Conservation (phyloP, 2,329 filamentous ascomycete genomes). For the Neospermospora avenae region DNA sequence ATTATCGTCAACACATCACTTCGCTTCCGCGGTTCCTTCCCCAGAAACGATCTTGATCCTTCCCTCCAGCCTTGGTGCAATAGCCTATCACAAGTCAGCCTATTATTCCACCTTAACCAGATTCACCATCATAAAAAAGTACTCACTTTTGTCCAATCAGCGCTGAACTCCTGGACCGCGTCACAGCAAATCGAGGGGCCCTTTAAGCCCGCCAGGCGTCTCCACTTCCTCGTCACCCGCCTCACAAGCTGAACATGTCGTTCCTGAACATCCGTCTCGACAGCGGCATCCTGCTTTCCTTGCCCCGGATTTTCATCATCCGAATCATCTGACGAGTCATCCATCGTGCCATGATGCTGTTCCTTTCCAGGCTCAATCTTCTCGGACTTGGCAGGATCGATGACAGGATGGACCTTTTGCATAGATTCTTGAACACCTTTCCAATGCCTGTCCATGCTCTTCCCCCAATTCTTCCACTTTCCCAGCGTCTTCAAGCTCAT, state of each 20-base stretch:
- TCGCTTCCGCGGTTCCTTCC: not conserved
- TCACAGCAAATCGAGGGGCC: slow-evolving; percentile 13
- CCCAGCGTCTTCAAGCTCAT: slow-evolving; percentile 17
- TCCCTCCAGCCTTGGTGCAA: slow-evolving; percentile 15
- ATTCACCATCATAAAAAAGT: not conserved
- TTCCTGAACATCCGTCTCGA: not conserved
- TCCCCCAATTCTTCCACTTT: slow-evolving; percentile 17
- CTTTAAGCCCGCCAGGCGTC: slow-evolving; percentile 14
- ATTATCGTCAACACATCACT: too few relatives aligned
- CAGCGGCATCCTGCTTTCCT: not conserved
- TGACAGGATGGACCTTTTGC: not conserved
- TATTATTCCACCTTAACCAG: not conserved
- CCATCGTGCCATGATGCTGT: not conserved
- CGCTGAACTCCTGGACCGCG: slow-evolving; percentile 7
- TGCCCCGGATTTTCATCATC: not conserved
- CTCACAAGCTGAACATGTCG: slow-evolving; percentile 12
- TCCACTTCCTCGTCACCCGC: slow-evolving; percentile 17
- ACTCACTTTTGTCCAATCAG: slow-evolving; percentile 16
- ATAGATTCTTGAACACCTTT: slow-evolving; percentile 15
- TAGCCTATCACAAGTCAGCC: slow-evolving; percentile 6
- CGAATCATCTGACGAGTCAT: slow-evolving; percentile 10
- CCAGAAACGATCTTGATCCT: slow-evolving; percentile 5
- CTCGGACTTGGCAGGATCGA: not conserved
- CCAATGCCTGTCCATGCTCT: slow-evolving; percentile 17
- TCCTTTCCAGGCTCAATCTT: not conserved